Evolutionary conservation across 1,284 basidiomycete genomes (phyloP), one percentile per base, ranked within the genome.

Genomic region (Ganoderma sinense): DNA sequence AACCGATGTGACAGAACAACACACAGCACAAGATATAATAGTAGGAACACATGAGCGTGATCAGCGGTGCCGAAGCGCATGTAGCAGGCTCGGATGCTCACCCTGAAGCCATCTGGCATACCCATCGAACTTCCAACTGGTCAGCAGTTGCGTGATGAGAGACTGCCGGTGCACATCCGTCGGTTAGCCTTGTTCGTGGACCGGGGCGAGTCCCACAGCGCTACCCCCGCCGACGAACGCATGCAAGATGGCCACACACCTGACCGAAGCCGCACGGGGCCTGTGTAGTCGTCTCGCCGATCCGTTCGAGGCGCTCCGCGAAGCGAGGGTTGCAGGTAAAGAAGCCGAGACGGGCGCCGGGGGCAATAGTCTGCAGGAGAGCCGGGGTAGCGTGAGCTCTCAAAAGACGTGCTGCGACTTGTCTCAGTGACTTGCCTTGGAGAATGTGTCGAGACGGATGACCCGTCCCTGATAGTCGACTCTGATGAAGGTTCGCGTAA

Each of bases 401-500:
- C 26, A 64, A 40, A 45, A 20, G 29, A 2, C 59, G 16, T 40
- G n/a, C 5, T 41, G 58, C 33, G 59, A 23, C 41, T 43, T 18
- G 29, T 56, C 40, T 13, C 1, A 3, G 33, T 16, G 8, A 16
- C 73, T n/a, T 59, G 88, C 90, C 87, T 95, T 95, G 40, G 91
- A 94, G 79, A 95, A 95, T 0, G 92, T 90, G 77, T 95, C 93
- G 36, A 95, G 80, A 4, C 93, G 90, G 63, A 95, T 87, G 40
- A 95, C 94, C 26, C 94, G 88, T 2, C 93, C 94, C 79, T 95
- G 89, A 70, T 89, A 89, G 78, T 95, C 94, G 73, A 92, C 78
- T 68, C 87, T 88, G 55, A 71, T 71, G 36, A 6, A 26, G 16
- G 48, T 41, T 36, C 66, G 31, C 16, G 31, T 31, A 36, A 67